Conservation (phyloP, 345 rosid genomes). For the Adansonia digitata region DNA sequence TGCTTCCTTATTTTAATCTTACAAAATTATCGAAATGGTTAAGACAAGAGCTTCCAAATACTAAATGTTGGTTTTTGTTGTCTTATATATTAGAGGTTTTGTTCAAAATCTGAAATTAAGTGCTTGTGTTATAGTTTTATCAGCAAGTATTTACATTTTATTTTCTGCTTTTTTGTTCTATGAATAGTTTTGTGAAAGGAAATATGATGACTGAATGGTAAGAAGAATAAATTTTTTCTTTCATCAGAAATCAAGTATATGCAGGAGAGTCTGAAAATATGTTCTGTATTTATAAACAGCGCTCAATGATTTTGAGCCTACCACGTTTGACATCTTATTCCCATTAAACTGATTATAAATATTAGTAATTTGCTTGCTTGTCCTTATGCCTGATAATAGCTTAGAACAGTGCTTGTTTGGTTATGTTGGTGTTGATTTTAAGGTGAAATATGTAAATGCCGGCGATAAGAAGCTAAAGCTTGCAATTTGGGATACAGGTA, state of each 20-base stretch:
- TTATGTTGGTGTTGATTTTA: conserved; percentile 79
- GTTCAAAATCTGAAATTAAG: not conserved
- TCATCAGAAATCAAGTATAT: not conserved
- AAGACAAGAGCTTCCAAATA: too few relatives aligned
- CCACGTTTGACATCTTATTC: too few relatives aligned
- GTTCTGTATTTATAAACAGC: not conserved
- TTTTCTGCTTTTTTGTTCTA: not conserved
- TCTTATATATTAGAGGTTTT: too few relatives aligned
- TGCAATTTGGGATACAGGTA: conserved; percentile 99
- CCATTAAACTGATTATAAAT: not conserved
- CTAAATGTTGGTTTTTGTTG: too few relatives aligned
- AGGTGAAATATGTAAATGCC: conserved; percentile 65
- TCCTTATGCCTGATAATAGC: not conserved
- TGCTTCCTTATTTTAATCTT: too few relatives aligned
- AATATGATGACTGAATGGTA: not conserved
- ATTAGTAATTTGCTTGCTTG: not conserved
- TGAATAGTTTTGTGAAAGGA: too few relatives aligned
- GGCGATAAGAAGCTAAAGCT: conserved; percentile 87
- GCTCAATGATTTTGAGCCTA: not conserved
- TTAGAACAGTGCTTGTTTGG: not conserved
- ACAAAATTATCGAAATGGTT: too few relatives aligned
- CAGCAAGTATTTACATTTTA: too few relatives aligned
- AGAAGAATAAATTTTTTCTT: not conserved
- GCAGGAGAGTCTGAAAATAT: not conserved
- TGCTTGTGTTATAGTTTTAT: not conserved